Conservation (phyloP, 2,329 filamentous ascomycete genomes). For the Ramularia collo-cygni region DNA sequence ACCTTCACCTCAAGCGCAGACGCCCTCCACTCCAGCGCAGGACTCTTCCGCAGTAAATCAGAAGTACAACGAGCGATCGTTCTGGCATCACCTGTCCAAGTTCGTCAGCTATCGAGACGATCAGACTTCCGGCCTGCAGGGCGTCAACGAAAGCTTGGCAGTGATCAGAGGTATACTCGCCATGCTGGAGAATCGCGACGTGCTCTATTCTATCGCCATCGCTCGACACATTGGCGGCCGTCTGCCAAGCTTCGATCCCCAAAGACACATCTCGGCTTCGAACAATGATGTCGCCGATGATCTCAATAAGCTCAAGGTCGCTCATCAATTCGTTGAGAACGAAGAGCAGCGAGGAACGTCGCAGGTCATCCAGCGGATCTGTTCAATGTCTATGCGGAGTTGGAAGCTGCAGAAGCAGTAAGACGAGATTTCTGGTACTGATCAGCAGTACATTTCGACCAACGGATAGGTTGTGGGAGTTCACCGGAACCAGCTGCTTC, state of each 20-base stretch:
- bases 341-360: slow-evolving; percentile 41
- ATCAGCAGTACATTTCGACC: no score
- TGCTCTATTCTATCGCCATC: slow-evolving; percentile 82
- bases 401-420: slow-evolving; percentile 33
- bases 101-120: slow-evolving; percentile 62
- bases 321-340: slow-evolving; percentile 42
- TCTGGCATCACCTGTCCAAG: slow-evolving; percentile 73
- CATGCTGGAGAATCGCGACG: slow-evolving; percentile 78
- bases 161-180: slow-evolving; percentile 66
- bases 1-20: slow-evolving; percentile 37
- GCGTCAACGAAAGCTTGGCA: slow-evolving; percentile 59
- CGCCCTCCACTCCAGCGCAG: slow-evolving; percentile 18
- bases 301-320: slow-evolving; percentile 41
- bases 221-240: slow-evolving; percentile 66
- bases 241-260: slow-evolving; percentile 35
- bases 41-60: slow-evolving; percentile 27
- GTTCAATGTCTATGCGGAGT: slow-evolving; percentile 42
- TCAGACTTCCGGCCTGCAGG: slow-evolving; percentile 39
- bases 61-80: slow-evolving; percentile 56
- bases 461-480: no score
- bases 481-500: no score
- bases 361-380: slow-evolving; percentile 43
- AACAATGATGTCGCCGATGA: slow-evolving; percentile 33
- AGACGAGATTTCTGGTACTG: background rate
- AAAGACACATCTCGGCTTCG: slow-evolving; percentile 19